These are phyloP conservation scores for Trichoderma arundinaceum DNA, from an alignment of 2,329 filamentous ascomycete species.

Conservation along the genomic window DNA sequence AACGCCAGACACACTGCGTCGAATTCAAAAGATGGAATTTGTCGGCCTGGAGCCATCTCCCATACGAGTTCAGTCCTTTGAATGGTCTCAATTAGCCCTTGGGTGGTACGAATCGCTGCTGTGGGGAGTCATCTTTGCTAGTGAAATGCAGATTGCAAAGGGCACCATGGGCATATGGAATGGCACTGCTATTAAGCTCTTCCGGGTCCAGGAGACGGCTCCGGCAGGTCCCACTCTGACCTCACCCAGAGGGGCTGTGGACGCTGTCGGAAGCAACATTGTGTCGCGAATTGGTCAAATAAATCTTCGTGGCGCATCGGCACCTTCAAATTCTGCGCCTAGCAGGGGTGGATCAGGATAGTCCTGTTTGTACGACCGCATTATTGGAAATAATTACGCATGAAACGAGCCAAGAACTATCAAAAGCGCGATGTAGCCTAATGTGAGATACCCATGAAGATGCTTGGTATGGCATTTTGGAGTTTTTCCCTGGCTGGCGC, in stretches of 20 bases:
- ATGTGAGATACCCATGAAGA: not conserved
- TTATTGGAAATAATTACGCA: not conserved
- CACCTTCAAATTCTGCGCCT: conserved; percentile 34
- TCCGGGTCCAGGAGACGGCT: conserved; percentile 85
- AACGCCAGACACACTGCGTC: conserved; percentile 55
- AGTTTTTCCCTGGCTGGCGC: conserved; percentile 3
- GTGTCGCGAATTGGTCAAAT: conserved; percentile 85
- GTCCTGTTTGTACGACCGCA: not conserved
- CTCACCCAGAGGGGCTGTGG: conserved; percentile 86
- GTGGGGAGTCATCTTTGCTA: conserved; percentile 91
- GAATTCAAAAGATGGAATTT: conserved; percentile 66
- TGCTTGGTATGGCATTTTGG: not conserved
- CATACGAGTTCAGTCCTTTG: conserved; percentile 83
- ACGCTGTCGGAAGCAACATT: conserved; percentile 89
- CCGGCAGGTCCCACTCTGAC: conserved; percentile 80
- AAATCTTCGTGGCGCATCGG: conserved; percentile 64
- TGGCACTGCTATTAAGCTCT: conserved; percentile 84
- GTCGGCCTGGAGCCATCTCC: conserved; percentile 76
- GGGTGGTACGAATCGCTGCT: conserved; percentile 96
- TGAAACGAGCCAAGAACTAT: conserved; percentile 4
- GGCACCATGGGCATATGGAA: conserved; percentile 95
- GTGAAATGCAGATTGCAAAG: conserved; percentile 85
- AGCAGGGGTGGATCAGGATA: conserved; percentile 30
- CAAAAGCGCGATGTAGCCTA: not conserved
- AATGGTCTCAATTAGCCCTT: conserved; percentile 88